A percentile compares a stretch with the other conserved stretches of the same genome.
Conservation (phyloP, 2,329 filamentous ascomycete genomes). For the Fonsecaea pugnacius region DNA sequence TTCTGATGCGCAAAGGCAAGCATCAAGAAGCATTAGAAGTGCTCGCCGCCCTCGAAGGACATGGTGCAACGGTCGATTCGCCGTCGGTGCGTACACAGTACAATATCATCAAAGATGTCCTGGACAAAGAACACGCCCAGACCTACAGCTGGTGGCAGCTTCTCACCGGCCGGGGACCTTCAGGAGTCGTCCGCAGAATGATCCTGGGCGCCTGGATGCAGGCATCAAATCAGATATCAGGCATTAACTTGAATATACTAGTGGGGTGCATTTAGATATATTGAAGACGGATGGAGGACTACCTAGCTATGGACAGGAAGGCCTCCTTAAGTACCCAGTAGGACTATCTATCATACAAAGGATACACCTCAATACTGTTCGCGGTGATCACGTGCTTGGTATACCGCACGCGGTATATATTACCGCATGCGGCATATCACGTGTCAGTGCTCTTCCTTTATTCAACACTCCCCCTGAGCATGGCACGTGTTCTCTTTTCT, state of each 20-base stretch:
- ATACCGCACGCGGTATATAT: no score
- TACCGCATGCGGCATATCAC: no score
- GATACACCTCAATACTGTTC: no score
- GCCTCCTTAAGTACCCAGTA: no score
- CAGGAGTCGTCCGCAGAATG: constrained; percentile 50
- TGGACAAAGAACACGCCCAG: constrained; percentile 52
- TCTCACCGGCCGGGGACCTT: constrained; percentile 47
- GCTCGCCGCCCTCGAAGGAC: constrained; percentile 43
- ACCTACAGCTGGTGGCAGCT: constrained; percentile 53
- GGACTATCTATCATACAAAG: no score
- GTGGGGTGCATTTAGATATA: no score
- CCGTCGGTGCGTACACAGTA: constrained; percentile 41
- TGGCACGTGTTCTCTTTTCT: no score
- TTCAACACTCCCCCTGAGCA: no score
- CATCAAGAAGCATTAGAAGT: constrained; percentile 58
- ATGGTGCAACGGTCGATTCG: constrained; percentile 40
- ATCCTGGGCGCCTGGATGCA: constrained; percentile 52
- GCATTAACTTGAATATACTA: constrained; percentile 4
- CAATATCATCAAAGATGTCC: constrained; percentile 45
- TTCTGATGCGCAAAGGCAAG: constrained; percentile 61
- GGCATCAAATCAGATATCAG: constrained; percentile 43
- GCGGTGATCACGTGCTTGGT: no score
- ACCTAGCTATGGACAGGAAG: no score
- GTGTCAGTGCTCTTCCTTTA: no score
- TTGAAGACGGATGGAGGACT: no score